Evolutionary conservation across 306 rosid species (phyloP), one percentile per base, ranked within the genome.

Genomic region (Prunus mira): DNA sequence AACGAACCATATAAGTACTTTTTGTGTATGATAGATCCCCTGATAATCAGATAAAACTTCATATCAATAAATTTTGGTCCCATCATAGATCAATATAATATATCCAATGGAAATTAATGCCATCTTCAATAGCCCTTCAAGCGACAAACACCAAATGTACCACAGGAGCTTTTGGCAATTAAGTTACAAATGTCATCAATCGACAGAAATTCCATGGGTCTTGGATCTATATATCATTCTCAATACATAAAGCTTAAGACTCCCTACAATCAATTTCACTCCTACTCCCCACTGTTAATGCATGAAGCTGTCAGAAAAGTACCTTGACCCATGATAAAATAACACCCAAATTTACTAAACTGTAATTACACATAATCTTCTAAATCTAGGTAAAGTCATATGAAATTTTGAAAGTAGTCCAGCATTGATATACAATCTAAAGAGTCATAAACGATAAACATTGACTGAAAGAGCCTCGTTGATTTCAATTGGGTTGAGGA

Each of bases 21-120:
- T 89, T 69, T 85, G 90, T 92, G 99, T 71, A 90, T 76, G 73
- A 82, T 73, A 55, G 87, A 78, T 71, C 99, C 99, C 90, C 97
- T 95, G 90, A 66, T 60, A 76, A 84, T 80, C 50, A 73, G 50
- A 77, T 34, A 72, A 65, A 69, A 81, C 14, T 71, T 82, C 55
- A 67, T 69, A 50, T 82, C 74, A 66, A 64, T 25, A 69, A 45
- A 52, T 9, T 30, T 11, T 15, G 38, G 6, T 34, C 25, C 3
- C 18, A 49, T 30, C 12, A 12, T 38, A 58, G 11, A 47, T 38
- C 24, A 12, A 51, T 3, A 22, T 6, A 66, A 17, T 20, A 49
- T n/a, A 46, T 67, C 9, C 45, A 18, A 67, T 0, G 17, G 27
- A 38, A 22, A 65, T 22, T 45, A 30, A 43, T 12, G 30, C 12